Evolutionary conservation across 495 filamentous ascomycete species (phyloP).

Genomic region (Lindgomyces ingoldianus): DNA sequence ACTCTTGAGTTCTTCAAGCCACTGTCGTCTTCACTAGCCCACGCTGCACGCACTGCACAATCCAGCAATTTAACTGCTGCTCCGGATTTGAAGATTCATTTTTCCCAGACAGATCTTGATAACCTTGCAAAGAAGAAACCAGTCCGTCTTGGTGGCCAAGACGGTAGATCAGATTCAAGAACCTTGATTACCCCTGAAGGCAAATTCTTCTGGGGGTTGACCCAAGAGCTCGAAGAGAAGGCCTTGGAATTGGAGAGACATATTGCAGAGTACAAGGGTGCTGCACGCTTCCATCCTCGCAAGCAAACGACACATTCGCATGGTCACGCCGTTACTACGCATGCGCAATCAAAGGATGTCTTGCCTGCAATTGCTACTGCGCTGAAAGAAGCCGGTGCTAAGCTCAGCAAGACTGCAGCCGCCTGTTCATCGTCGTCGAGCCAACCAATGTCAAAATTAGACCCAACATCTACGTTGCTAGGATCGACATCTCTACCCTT

Average conservation of each 20-base stretch:
- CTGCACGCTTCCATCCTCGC: slow-evolving; percentile 17
- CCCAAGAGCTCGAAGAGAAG: slow-evolving; percentile 70
- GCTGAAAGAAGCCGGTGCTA: slow-evolving; percentile 33
- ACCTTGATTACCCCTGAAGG: slow-evolving; percentile 78
- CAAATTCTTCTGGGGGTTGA: slow-evolving; percentile 73
- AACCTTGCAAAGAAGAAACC: slow-evolving; percentile 47
- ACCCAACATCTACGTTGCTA: slow-evolving; percentile 13
- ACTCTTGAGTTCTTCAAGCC: slow-evolving; percentile 59
- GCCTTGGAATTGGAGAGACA: slow-evolving; percentile 73
- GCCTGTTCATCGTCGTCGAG: slow-evolving; percentile 2
- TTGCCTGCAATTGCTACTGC: slow-evolving; percentile 33
- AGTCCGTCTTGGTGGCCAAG: slow-evolving; percentile 44
- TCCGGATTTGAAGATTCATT: slow-evolving; percentile 38
- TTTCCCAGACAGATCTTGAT: slow-evolving; percentile 39
- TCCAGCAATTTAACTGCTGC: background rate
- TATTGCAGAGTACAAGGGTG: slow-evolving; percentile 42
- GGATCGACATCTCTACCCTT: slow-evolving; percentile 20
- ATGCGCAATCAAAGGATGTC: slow-evolving; percentile 26
- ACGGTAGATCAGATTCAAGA: slow-evolving; percentile 43
- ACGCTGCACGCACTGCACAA: slow-evolving; percentile 25
- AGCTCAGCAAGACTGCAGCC: slow-evolving; percentile 24
- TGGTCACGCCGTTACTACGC: background rate
- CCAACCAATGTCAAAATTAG: slow-evolving; percentile 20
- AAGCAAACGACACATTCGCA: slow-evolving; percentile 13
- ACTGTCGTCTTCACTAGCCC: slow-evolving; percentile 48